These are phyloP conservation scores for Hypoxylon sp. DNA, from an alignment of 2,329 filamentous ascomycete species.

Conservation along the genomic window DNA sequence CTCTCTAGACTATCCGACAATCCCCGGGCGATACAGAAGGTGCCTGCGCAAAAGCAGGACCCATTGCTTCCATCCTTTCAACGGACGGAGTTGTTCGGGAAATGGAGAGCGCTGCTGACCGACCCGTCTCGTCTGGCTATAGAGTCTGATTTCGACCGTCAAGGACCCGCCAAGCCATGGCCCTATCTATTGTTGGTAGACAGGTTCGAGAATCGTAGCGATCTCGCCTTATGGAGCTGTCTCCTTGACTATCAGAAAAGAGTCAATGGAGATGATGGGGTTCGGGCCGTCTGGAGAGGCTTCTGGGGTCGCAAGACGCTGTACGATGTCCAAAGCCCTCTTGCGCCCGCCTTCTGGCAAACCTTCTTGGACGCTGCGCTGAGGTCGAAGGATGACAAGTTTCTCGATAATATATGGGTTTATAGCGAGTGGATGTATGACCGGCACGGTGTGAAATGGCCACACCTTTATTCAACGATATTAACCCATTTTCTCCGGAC, in stretches of 20 bases:
- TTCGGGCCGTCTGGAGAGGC: conserved; percentile 51
- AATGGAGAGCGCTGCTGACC: conserved; percentile 49
- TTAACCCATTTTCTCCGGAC: conserved; percentile 61
- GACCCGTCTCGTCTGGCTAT: conserved; percentile 50
- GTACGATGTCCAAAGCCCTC: conserved; percentile 47
- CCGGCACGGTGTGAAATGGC: conserved; percentile 62
- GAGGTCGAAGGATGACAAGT: conserved; percentile 47
- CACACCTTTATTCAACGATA: conserved; percentile 64
- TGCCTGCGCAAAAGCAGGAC: conserved; percentile 26
- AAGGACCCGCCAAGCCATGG: conserved; percentile 48
- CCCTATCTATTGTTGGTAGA: conserved; percentile 49
- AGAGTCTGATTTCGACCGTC: conserved; percentile 53
- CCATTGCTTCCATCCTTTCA: conserved; percentile 39
- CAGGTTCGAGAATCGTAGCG: conserved; percentile 47
- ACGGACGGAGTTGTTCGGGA: conserved; percentile 45
- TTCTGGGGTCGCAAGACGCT: conserved; percentile 55
- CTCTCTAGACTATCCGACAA: conserved; percentile 35
- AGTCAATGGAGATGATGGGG: conserved; percentile 50
- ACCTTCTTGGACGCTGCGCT: conserved; percentile 56
- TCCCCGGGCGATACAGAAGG: conserved; percentile 3
- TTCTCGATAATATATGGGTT: conserved; percentile 56
- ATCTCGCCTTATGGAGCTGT: conserved; percentile 52
- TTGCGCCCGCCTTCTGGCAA: conserved; percentile 52
- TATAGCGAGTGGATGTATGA: conserved; percentile 62
- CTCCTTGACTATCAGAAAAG: conserved; percentile 54